Percentiles rank a stretch among this genome's conserved stretches.
Evolutionary conservation across 2,329 filamentous ascomycete species (phyloP).

Genomic region (Acephala macrosclerotiorum): DNA sequence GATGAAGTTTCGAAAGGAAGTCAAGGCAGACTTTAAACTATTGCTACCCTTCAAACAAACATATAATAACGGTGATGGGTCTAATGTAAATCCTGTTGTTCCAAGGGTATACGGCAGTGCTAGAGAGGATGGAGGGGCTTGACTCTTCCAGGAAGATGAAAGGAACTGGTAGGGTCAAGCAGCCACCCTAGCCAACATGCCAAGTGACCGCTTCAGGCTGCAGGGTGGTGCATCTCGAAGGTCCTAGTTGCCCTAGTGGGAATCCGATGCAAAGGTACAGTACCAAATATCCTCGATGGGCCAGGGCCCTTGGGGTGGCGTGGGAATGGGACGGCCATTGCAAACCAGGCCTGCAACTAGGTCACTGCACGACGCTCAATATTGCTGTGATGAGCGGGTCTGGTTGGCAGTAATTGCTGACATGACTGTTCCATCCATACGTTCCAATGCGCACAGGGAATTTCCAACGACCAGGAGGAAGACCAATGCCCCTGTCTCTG

Average conservation of each 20-base stretch:
- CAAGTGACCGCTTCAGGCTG: constrained; percentile 23
- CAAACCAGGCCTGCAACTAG: not conserved
- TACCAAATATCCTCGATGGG: not conserved
- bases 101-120: constrained; percentile 30
- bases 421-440: constrained; percentile 2
- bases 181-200: constrained; percentile 18
- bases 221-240: constrained; percentile 13
- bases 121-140: constrained; percentile 20
- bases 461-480: constrained; percentile 6
- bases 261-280: constrained; percentile 28
- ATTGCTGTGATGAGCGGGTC: not conserved
- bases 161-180: constrained; percentile 9
- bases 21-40: constrained; percentile 31
- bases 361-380: not conserved
- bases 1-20: constrained; percentile 25
- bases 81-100: constrained; percentile 24
- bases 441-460: constrained; percentile 8
- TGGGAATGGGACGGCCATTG: constrained; percentile 1
- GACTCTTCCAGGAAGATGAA: constrained; percentile 19
- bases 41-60: constrained; percentile 24
- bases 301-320: constrained; percentile 3
- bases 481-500: not conserved
- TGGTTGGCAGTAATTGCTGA: not conserved
- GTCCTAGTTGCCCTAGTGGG: constrained; percentile 16
- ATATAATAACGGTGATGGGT: constrained; percentile 22